Evolutionary conservation across 2,329 filamentous ascomycete species (phyloP).

Genomic region (Davidsoniella virescens): DNA sequence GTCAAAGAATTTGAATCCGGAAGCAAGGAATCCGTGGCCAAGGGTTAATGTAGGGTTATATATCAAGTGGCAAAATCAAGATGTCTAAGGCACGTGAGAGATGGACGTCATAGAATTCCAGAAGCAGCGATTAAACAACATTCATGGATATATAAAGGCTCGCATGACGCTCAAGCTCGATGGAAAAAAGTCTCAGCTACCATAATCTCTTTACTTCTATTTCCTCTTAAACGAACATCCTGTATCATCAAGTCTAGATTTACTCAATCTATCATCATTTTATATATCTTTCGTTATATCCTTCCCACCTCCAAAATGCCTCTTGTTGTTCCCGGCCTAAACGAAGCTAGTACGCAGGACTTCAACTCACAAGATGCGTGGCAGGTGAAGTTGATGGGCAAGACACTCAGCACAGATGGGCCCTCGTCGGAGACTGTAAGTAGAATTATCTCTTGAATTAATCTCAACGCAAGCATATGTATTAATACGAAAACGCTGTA

Average conservation of each 20-base stretch:
- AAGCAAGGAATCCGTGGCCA: no score
- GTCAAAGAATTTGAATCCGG: no score
- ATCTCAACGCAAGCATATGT: not conserved
- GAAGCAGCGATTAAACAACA: not conserved
- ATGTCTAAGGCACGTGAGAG: conserved; percentile 1
- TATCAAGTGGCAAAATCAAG: no score
- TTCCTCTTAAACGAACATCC: not conserved
- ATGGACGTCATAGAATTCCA: conserved; percentile 4
- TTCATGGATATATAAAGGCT: not conserved
- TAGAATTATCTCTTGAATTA: not conserved
- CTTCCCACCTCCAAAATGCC: conserved; percentile 29
- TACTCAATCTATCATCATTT: not conserved
- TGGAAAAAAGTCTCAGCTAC: no score
- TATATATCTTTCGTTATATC: not conserved
- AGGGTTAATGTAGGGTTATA: no score
- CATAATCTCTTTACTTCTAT: not conserved
- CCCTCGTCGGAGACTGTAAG: conserved; percentile 35
- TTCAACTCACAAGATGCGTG: conserved; percentile 37
- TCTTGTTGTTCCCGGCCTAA: conserved; percentile 46
- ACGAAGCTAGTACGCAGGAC: conserved; percentile 19
- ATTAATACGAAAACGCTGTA: not conserved
- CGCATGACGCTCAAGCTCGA: no score
- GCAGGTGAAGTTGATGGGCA: conserved; percentile 46
- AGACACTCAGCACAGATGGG: conserved; percentile 36
- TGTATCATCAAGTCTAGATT: not conserved